Evolutionary conservation across 2,329 filamentous ascomycete species (phyloP).

Genomic region (Sporothrix schenckii): DNA sequence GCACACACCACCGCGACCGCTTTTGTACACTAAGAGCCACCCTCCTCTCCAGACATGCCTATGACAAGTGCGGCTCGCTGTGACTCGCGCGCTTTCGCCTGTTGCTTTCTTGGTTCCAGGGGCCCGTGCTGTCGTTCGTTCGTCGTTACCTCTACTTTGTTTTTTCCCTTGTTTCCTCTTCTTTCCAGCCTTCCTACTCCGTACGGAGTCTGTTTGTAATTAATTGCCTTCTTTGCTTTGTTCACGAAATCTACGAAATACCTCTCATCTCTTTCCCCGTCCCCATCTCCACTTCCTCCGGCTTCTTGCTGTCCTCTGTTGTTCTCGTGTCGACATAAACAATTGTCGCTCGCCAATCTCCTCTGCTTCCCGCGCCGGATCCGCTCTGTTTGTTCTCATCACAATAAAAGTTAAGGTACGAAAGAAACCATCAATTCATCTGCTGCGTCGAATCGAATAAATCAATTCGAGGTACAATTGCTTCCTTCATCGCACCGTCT

Average conservation of each 20-base stretch:
- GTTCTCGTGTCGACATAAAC: conserved; percentile 29
- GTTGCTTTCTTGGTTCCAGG: conserved; percentile 32
- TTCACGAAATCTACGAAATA: too few species aligned
- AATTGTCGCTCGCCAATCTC: conserved; percentile 26
- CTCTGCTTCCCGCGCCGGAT: conserved; percentile 8
- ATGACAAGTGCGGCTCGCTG: conserved; percentile 30
- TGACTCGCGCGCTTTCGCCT: conserved; percentile 33
- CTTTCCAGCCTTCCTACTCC: not conserved
- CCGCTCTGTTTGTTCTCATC: not conserved
- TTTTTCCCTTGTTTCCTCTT: not conserved
- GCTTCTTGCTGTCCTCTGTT: conserved; percentile 29
- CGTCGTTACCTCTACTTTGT: conserved; percentile 4
- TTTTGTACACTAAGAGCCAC: conserved; percentile 26
- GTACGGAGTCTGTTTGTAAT: too few species aligned
- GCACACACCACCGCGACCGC: not conserved
- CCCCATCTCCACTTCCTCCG: conserved; percentile 15
- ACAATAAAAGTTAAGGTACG: conserved; percentile 10
- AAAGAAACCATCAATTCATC: not conserved
- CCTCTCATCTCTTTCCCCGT: not conserved
- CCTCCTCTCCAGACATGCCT: conserved; percentile 30
- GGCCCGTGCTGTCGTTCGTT: conserved; percentile 9
- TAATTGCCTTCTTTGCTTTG: too few species aligned
- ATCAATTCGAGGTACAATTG: conserved; percentile 9
- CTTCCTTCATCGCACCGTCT: conserved; percentile 7
- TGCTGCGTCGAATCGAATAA: not conserved